Evolutionary conservation across 768 basidiomycete genomes (phyloP), one percentile per base, ranked within the genome.

Genomic region (Suillus subaureus): DNA sequence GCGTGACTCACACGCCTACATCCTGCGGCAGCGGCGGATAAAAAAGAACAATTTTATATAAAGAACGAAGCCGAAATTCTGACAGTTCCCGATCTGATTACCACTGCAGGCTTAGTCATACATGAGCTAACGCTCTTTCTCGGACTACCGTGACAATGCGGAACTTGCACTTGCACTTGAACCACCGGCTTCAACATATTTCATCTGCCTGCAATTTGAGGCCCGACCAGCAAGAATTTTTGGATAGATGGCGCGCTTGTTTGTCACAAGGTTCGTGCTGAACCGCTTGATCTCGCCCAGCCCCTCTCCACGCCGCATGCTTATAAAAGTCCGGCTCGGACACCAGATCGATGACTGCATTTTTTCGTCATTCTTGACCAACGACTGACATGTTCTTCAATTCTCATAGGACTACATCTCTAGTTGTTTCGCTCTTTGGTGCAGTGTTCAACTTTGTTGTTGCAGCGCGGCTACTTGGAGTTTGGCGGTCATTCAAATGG

Each of bases 401-500:
- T 28, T 45, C 31, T 62, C 64, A 64, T 68, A 83, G 80, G 73
- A 77, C 78, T 3, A 72, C 79, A 31, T 76, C 79, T 7, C 67
- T 81, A 28, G 73, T 75, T 31, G 72, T 79, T 26, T 80, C 84
- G 16, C 61, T 80, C 65, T 66, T 77, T 55, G 82, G 81, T 62
- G 79, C 82, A 2, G 63, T 79, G 26, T 71, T 78, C 69, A 85
- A 86, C 71, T 64, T 79, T 23, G 70, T 72, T 9, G 74, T 82
- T 65, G 80, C 83, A 6, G 64, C 70, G 16, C 78, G 83, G 52
- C 78, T 86, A 64, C 75, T 80, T n/a, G 66, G 78, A 43, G 64
- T 79, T 4, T 85, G 82, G 81, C 74, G 78, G 45, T 80, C 81
- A 33, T 78, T 85, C 64, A 71, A 73, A 47, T 81, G 82, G 80